These are phyloP conservation scores for Phaeolepiota aurea DNA, from an alignment of 768 basidiomycete species.

Conservation along the genomic window DNA sequence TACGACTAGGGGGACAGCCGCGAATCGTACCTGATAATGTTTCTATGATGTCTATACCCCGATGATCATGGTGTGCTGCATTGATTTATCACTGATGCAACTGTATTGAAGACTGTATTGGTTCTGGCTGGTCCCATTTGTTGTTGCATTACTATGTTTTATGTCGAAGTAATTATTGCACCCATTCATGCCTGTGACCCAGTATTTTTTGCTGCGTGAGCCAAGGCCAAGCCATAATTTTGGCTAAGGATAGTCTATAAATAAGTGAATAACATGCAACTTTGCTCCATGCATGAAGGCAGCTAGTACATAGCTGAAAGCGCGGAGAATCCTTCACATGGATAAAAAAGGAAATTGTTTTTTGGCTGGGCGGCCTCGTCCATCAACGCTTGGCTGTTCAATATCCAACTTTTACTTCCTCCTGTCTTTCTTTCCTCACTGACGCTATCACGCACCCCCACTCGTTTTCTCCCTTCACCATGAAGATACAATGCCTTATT, in stretches of 20 bases:
- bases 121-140: background rate
- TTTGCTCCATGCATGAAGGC: too few relatives aligned
- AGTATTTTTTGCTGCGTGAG: too few relatives aligned
- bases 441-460: conserved; percentile 4
- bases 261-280: too few relatives aligned
- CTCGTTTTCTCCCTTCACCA: conserved; percentile 15
- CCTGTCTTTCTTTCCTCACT: conserved; percentile 11
- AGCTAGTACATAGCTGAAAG: too few relatives aligned
- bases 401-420: conserved; percentile 6
- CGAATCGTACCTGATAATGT: conserved; percentile 32
- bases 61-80: conserved; percentile 12
- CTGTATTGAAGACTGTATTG: background rate
- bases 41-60: conserved; percentile 34
- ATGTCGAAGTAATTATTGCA: too few relatives aligned
- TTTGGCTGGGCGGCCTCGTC: too few relatives aligned
- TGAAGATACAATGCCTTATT: background rate
- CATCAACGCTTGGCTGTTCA: background rate
- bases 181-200: too few relatives aligned
- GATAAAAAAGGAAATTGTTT: too few relatives aligned
- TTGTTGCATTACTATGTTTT: too few relatives aligned
- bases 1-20: conserved; percentile 43
- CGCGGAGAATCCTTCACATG: too few relatives aligned
- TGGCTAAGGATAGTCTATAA: too few relatives aligned
- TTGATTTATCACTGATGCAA: conserved; percentile 7
- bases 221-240: too few relatives aligned